Evolutionary conservation across 179 eudicot species (phyloP).

Genomic region (Pouteria campechiana): DNA sequence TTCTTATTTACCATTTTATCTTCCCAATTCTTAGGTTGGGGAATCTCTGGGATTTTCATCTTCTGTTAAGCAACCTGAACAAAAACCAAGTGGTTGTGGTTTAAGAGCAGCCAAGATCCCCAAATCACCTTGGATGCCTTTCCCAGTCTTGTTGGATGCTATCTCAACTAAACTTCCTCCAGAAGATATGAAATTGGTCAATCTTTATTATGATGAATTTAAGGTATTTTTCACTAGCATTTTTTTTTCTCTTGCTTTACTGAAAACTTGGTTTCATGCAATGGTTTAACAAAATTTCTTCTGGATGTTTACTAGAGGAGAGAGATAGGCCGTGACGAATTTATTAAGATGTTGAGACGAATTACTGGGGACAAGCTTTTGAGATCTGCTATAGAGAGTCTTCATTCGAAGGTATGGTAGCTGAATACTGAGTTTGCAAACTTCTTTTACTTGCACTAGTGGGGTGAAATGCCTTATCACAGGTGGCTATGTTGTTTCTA

Average conservation of each 20-base stretch:
- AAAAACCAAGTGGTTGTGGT: constrained; percentile 21
- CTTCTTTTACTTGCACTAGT: too few species aligned
- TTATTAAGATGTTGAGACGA: constrained; percentile 36
- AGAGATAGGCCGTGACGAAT: constrained; percentile 28
- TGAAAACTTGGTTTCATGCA: not conserved
- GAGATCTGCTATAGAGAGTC: constrained; percentile 31
- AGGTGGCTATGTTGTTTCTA: too few species aligned
- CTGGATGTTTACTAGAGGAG: constrained; percentile 18
- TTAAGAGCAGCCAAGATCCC: constrained; percentile 30
- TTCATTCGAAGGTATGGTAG: constrained; percentile 32
- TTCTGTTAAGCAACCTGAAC: constrained; percentile 18
- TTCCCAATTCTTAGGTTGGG: too few species aligned
- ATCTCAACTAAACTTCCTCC: constrained; percentile 43
- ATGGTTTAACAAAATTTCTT: not conserved
- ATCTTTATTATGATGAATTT: constrained; percentile 33
- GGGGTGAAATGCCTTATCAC: too few species aligned
- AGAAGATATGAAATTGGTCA: constrained; percentile 39
- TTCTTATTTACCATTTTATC: too few species aligned
- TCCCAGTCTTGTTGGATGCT: constrained; percentile 55
- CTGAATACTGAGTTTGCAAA: too few species aligned
- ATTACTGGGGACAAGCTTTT: constrained; percentile 40
- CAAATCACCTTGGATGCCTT: constrained; percentile 85
- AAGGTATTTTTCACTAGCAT: constrained; percentile 27
- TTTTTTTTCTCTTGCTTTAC: not conserved
- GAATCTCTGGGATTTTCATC: too few species aligned